Conservation (phyloP, 208 protist species). For the Hexamita inflata region DNA sequence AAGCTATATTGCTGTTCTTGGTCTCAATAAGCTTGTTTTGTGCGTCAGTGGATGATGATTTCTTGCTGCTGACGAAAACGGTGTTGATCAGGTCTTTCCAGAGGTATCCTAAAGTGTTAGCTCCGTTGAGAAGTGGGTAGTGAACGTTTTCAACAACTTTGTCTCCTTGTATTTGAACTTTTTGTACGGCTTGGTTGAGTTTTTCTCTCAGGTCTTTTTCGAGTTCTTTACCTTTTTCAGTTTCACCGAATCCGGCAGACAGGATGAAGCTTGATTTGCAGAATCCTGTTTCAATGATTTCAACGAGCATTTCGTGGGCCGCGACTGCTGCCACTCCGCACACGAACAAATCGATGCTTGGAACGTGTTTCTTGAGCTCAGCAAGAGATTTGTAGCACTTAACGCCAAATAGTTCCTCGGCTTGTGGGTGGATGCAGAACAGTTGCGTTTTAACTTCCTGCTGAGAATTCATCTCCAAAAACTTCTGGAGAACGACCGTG, state of each 20-base stretch:
- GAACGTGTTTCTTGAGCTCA: background rate
- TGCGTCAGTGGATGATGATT: conserved; percentile 31
- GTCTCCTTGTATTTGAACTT: background rate
- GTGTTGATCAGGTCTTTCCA: background rate
- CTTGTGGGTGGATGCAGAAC: conserved; percentile 6
- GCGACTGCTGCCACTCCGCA: conserved; percentile 26
- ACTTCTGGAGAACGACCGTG: conserved; percentile 29
- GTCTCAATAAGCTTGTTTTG: conserved; percentile 32
- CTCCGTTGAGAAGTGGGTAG: conserved; percentile 32
- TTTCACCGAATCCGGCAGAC: conserved; percentile 40
- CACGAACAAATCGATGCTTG: conserved; percentile 31
- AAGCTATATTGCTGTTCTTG: conserved; percentile 9
- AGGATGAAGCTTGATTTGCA: conserved; percentile 32
- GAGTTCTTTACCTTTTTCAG: conserved; percentile 27
- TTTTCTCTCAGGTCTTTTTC: conserved; percentile 18
- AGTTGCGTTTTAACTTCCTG: background rate
- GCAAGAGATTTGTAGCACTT: background rate
- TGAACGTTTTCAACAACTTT: background rate
- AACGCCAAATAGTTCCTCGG: background rate
- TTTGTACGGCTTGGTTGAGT: conserved; percentile 15
- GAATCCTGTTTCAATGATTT: background rate
- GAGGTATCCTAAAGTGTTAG: conserved; percentile 39
- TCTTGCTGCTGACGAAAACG: background rate
- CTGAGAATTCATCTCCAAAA: background rate
- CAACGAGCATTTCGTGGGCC: background rate